These are phyloP conservation scores for Termitomyces sp. DNA, from an alignment of 768 basidiomycete genomes.

Conservation along the genomic window DNA sequence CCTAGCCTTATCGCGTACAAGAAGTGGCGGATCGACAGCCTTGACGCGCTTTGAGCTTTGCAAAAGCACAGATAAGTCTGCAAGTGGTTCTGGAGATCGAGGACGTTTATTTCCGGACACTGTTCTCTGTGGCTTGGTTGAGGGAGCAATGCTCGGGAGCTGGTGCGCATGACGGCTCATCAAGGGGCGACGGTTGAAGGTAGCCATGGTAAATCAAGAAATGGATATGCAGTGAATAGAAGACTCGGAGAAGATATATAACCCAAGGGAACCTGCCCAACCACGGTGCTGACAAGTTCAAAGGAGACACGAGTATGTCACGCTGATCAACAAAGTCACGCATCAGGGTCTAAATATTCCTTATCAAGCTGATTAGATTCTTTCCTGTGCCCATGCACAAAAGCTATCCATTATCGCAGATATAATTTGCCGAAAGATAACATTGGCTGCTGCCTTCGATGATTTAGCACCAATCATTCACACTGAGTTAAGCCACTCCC, in stretches of 20 bases:
- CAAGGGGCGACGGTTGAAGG: conserved; percentile 44
- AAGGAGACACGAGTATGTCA: conserved; percentile 6
- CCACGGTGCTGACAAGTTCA: neutral
- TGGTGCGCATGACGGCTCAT: conserved; percentile 32
- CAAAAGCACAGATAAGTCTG: conserved; percentile 21
- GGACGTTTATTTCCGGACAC: conserved; percentile 36
- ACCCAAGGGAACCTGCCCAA: neutral
- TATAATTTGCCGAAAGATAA: neutral
- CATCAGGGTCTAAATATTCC: neutral
- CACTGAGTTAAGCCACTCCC: neutral
- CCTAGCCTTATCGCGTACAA: conserved; percentile 31
- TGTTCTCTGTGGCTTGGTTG: conserved; percentile 25
- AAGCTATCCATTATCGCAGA: neutral
- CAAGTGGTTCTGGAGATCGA: conserved; percentile 43
- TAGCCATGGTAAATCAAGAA: conserved; percentile 34
- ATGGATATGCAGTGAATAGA: neutral
- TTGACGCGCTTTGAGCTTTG: conserved; percentile 39
- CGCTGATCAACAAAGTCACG: conserved; percentile 14
- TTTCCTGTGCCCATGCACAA: neutral
- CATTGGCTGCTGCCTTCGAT: neutral
- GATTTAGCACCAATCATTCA: neutral
- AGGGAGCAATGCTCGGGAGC: conserved; percentile 25
- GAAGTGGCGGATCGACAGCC: conserved; percentile 19
- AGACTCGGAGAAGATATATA: neutral
- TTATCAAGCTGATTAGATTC: neutral